Conservation (phyloP, 208 protist species). For the Leishmania tropica region DNA sequence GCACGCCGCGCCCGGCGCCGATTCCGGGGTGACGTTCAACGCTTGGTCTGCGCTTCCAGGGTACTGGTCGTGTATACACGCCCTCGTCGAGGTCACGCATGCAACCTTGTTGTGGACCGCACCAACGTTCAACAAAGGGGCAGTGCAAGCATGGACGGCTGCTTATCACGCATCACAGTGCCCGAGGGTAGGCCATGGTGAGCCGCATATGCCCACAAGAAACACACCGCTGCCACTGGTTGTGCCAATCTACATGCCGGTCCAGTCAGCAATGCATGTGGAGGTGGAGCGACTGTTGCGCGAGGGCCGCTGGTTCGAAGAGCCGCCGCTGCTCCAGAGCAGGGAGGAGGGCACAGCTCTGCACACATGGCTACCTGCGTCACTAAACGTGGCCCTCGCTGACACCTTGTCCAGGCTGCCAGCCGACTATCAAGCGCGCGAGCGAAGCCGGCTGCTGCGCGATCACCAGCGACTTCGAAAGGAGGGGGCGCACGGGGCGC, state of each 20-base stretch:
- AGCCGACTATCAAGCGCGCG: neutral
- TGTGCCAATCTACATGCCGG: slow-evolving; percentile 36
- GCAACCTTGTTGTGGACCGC: slow-evolving; percentile 28
- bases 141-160: slow-evolving; percentile 30
- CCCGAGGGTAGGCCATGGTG: neutral
- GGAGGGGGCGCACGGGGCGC: slow-evolving; percentile 13
- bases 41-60: slow-evolving; percentile 19
- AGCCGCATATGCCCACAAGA: neutral
- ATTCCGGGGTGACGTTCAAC: neutral
- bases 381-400: slow-evolving; percentile 17
- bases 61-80: slow-evolving; percentile 34
- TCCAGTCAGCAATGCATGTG: slow-evolving; percentile 30
- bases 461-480: slow-evolving; percentile 19
- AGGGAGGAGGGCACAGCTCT: neutral
- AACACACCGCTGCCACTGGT: slow-evolving; percentile 13
- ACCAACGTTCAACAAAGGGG: slow-evolving; percentile 44
- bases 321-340: neutral
- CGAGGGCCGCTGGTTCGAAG: slow-evolving; percentile 19
- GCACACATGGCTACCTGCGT: slow-evolving; percentile 25
- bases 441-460: slow-evolving; percentile 16
- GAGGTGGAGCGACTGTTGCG: slow-evolving; percentile 42
- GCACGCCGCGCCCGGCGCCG: neutral
- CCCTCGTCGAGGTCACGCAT: slow-evolving; percentile 17
- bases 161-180: slow-evolving; percentile 8
- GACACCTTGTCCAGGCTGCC: slow-evolving; percentile 26